Evolutionary conservation across 495 filamentous ascomycete genomes (phyloP), one percentile per base, ranked within the genome.

Genomic region (Aspergillus conjunctus): DNA sequence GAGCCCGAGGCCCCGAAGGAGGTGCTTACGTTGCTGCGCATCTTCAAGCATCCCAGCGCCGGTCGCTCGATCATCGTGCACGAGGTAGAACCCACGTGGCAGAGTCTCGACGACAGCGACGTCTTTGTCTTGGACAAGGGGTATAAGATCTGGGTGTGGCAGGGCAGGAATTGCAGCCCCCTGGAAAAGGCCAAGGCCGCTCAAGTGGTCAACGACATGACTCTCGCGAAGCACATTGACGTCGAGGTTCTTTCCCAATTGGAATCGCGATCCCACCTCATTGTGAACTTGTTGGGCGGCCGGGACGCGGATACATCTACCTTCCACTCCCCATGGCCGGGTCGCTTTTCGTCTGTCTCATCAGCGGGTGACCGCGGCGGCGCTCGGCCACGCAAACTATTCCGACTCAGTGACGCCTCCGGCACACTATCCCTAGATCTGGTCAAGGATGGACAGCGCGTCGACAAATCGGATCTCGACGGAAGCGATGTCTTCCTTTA

Each of bases 181-280:
- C 87, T 87, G 83, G 85, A 88, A 58, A 88, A 86, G 70, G 80
- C 77, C 9, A 85, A 85, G 73, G 83, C 84, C 0, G 84, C 85
- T 0, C 84, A 86, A 60, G 83, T 86, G 15, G 83, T 88, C 7
- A 77, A 84, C 63, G 83, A 88, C 53, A 73, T 87, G 79, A 86
- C 80, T 0, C 67, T 81, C 7, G 84, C 83, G 8, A 86, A 85
- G 61, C 85, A 86, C 61, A 65, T 83, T 37, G 80, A 86, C 56
- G 83, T 86, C 14, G 85, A 88, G 64, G 83, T 88, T 17, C 65
- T 88, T 7, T 78, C 83, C 14, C 83, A 87, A 62, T 70, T 74
- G 0, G 85, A 88, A 55, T 73, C 82, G 7, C 73, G 83, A 46
- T 81, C 80, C 0, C 75, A 67, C 52, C 66, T 81, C 22, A 63